Evolutionary conservation across 2,329 filamentous ascomycete genomes (phyloP).

Genomic region (Microdochium nivale): DNA sequence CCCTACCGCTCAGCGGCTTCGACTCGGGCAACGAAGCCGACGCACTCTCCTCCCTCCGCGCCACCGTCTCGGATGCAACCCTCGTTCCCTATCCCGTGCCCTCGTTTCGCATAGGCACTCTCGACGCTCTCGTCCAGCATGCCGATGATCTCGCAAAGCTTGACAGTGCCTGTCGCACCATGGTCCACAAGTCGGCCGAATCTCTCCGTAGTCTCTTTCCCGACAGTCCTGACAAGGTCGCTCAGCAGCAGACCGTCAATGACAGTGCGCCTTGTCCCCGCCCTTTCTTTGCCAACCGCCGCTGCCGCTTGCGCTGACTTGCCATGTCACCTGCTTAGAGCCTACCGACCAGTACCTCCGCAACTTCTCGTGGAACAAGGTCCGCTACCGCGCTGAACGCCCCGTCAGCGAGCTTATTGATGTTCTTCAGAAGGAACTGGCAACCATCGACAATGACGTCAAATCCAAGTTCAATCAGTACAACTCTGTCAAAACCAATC

Average conservation of each 20-base stretch:
- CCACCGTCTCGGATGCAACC: slow-evolving; percentile 62
- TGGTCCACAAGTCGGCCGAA: slow-evolving; percentile 83
- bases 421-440: slow-evolving; percentile 84
- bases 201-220: slow-evolving; percentile 76
- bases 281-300: slow-evolving; percentile 2
- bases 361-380: slow-evolving; percentile 92
- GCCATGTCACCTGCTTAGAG: slow-evolving; percentile 58
- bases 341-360: slow-evolving; percentile 91
- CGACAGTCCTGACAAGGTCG: slow-evolving; percentile 72
- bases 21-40: slow-evolving; percentile 73
- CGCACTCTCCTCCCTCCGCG: slow-evolving; percentile 66
- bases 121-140: slow-evolving; percentile 91
- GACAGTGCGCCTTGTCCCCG: slow-evolving; percentile 56
- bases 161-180: slow-evolving; percentile 66
- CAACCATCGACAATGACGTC: slow-evolving; percentile 91
- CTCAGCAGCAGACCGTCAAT: slow-evolving; percentile 86
- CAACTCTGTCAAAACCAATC: slow-evolving; percentile 79
- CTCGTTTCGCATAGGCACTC: slow-evolving; percentile 94
- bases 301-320: slow-evolving; percentile 13
- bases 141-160: slow-evolving; percentile 92
- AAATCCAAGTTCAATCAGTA: slow-evolving; percentile 93
- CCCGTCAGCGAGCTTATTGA: slow-evolving; percentile 80
- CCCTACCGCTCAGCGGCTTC: slow-evolving; percentile 80
- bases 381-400: slow-evolving; percentile 92
- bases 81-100: slow-evolving; percentile 75